Conservation (phyloP, 495 filamentous ascomycete genomes). For the Neurospora sp. region DNA sequence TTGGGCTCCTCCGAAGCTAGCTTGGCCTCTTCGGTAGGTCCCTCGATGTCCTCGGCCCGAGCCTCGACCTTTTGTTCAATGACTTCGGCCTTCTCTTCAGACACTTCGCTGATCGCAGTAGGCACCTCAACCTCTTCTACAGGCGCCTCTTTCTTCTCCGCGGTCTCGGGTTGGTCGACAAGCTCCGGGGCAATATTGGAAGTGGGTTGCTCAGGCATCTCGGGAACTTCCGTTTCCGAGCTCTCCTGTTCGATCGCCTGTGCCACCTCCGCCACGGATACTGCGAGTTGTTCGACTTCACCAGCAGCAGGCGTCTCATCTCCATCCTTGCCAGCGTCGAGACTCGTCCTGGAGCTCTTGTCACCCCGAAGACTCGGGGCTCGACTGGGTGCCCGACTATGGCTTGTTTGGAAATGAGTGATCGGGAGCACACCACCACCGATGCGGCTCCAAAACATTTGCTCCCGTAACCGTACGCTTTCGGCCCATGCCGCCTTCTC, state of each 20-base stretch:
- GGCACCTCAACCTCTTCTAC: background rate
- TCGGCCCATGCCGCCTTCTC: constrained; percentile 88
- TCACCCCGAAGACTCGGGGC: constrained; percentile 17
- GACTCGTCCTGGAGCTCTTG: constrained; percentile 20
- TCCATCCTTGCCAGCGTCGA: constrained; percentile 7
- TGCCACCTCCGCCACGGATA: background rate
- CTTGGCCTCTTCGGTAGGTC: background rate
- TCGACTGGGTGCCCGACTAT: constrained; percentile 8
- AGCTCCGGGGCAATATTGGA: background rate
- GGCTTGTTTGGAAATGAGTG: constrained; percentile 10
- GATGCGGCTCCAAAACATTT: constrained; percentile 92
- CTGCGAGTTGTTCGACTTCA: background rate
- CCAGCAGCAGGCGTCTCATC: background rate
- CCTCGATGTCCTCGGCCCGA: background rate
- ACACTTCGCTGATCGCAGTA: background rate
- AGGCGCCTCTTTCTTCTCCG: background rate
- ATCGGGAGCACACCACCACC: constrained; percentile 78
- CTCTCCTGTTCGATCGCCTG: background rate
- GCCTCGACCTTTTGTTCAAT: background rate
- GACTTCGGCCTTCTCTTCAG: background rate
- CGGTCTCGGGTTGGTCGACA: background rate
- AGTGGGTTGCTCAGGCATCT: background rate
- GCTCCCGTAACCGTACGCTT: constrained; percentile 73
- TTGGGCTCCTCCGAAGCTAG: background rate
- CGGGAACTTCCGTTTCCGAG: background rate